Conservation (phyloP, 768 basidiomycete species). For the Cystobasidium onofrii region DNA sequence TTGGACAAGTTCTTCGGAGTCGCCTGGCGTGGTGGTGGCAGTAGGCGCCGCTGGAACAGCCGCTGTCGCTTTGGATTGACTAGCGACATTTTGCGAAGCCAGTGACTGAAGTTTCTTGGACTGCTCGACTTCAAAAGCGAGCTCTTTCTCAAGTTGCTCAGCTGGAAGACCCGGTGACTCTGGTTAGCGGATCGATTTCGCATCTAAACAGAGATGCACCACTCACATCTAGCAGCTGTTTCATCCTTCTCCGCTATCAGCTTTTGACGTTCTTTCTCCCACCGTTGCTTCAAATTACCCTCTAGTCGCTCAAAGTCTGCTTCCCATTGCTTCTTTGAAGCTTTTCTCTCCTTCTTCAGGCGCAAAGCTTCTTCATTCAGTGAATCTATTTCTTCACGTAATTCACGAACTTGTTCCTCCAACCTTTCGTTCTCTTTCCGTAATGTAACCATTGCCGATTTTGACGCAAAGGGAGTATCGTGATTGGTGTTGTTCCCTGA, state of each 20-base stretch:
- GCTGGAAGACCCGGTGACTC: neutral
- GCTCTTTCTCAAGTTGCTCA: slow-evolving; percentile 3
- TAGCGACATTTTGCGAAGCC: neutral
- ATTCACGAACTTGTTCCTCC: neutral
- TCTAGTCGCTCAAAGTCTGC: neutral
- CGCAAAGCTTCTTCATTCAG: neutral
- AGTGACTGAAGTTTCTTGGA: slow-evolving; percentile 11
- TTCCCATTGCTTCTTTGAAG: neutral
- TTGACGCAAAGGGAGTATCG: too few relatives aligned
- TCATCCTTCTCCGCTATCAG: neutral
- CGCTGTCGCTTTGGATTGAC: neutral
- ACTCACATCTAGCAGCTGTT: neutral
- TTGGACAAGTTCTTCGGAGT: neutral
- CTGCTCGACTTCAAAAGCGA: slow-evolving; percentile 13
- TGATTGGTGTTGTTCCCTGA: too few relatives aligned
- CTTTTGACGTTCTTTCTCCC: neutral
- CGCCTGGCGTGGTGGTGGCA: neutral
- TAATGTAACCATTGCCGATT: neutral
- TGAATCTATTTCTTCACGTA: neutral
- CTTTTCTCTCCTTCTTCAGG: neutral
- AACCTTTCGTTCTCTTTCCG: neutral
- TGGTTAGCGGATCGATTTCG: neutral
- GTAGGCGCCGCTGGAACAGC: neutral
- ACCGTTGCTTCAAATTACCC: neutral
- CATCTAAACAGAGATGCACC: neutral